These are phyloP conservation scores for Neoboletus subvelutipes DNA, from an alignment of 768 basidiomycete species.

Conservation along the genomic window DNA sequence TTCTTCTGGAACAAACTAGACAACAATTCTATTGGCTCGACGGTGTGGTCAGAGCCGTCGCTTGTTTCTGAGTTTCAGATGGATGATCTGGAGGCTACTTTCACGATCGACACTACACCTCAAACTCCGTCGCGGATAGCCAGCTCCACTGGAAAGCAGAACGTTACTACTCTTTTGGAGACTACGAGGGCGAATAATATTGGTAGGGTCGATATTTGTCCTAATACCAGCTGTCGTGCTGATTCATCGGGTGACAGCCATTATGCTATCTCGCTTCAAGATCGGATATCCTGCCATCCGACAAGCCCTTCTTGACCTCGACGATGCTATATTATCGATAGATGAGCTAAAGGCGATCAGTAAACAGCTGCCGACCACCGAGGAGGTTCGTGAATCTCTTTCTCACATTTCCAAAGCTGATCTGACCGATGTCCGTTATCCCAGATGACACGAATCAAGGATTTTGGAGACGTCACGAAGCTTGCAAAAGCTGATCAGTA, in stretches of 20 bases:
- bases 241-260: slow-evolving; percentile 45
- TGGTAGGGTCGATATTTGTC: slow-evolving; percentile 42
- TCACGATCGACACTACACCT: slow-evolving; percentile 54
- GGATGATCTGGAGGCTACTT: slow-evolving; percentile 72
- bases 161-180: slow-evolving; percentile 70
- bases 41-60: slow-evolving; percentile 69
- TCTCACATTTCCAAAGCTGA: background rate
- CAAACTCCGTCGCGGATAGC: slow-evolving; percentile 41
- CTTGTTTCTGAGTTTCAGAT: slow-evolving; percentile 50
- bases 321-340: slow-evolving; percentile 64
- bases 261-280: slow-evolving; percentile 81
- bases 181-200: slow-evolving; percentile 84
- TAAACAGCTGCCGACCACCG: slow-evolving; percentile 73
- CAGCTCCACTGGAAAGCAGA: slow-evolving; percentile 51
- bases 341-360: slow-evolving; percentile 77
- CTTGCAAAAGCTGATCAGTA: slow-evolving; percentile 85
- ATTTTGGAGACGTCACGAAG: slow-evolving; percentile 69
- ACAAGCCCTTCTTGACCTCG: slow-evolving; percentile 67
- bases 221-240: background rate
- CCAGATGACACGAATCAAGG: slow-evolving; percentile 62
- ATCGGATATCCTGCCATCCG: slow-evolving; percentile 62
- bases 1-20: slow-evolving; percentile 90
- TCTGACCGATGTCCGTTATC: background rate
- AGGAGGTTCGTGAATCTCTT: slow-evolving; percentile 55
- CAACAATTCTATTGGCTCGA: slow-evolving; percentile 39